Evolutionary conservation across 768 basidiomycete species (phyloP), one percentile per base, ranked within the genome.

Genomic region (Lactarius tabidus): DNA sequence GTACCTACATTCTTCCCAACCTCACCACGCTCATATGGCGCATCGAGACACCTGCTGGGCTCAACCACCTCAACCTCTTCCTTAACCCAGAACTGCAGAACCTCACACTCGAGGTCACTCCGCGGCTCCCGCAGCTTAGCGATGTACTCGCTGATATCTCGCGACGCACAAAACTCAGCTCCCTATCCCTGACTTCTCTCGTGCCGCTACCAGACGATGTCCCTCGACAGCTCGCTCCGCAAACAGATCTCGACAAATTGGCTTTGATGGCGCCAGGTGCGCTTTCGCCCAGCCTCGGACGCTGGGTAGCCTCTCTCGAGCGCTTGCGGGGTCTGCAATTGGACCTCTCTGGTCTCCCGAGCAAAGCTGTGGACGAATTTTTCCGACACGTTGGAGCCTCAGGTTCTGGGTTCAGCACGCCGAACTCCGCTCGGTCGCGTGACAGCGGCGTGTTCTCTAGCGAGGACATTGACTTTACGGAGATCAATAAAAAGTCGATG

Each of bases 371-470:
- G n/a, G 88, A 90, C 75, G 87, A 87, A 23, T 92, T 92, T 75
- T 92, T 92, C 73, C 85, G 86, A 72, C 85, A 89, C 60, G 77
- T 91, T 68, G 52, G 64, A 35, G 77, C 78, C 67, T 77, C 81
- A 18, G 80, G 82, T 48, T 90, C 89, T 1, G 90, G 90, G n/a
- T 79, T 80, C 66, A 83, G 83, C 33, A 88, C 89, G 15, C 90
- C 90, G 7, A 84, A 80, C 67, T 89, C 88, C 14, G 80, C 84
- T 17, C 81, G 77, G 29, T 85, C 88, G 59, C 86, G 82, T 48
- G 90, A 91, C 74, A 90, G 87, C 70, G 88, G 89, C 48, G 84
- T 91, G 66, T 90, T 89, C 77, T 90, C 89, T 60, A 84, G 81
- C 58, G 89, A 90, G 67, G 90, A 91, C 68, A 76, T 86, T 64